A percentile compares a stretch with the other conserved stretches of the same genome.
These are phyloP conservation scores for Xylariaceae sp. DNA, from an alignment of 2,329 filamentous ascomycete genomes.

Conservation along the genomic window DNA sequence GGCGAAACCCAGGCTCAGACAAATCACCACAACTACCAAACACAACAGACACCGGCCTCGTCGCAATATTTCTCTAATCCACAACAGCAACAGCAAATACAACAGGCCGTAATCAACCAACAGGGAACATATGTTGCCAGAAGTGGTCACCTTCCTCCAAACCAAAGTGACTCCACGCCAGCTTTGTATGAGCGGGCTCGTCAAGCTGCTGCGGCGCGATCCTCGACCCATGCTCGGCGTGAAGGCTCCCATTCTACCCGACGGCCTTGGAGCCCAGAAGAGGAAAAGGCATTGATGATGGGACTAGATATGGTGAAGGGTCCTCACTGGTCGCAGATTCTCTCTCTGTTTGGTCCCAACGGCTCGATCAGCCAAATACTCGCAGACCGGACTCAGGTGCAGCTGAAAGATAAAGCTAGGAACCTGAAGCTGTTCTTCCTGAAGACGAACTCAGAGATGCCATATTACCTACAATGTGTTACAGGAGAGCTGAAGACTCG, in stretches of 20 bases:
- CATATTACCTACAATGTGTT: slow-evolving; percentile 79
- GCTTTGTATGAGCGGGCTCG: slow-evolving; percentile 54
- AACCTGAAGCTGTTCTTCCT: slow-evolving; percentile 89
- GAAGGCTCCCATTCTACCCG: slow-evolving; percentile 59
- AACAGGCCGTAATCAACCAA: slow-evolving; percentile 18
- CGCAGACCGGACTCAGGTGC: slow-evolving; percentile 84
- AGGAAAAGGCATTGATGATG: slow-evolving; percentile 85
- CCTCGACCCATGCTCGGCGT: slow-evolving; percentile 48
- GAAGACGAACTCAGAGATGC: slow-evolving; percentile 87
- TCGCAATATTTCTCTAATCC: slow-evolving; percentile 24
- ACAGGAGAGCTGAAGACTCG: slow-evolving; percentile 86
- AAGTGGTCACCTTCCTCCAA: slow-evolving; percentile 45
- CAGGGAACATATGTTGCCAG: slow-evolving; percentile 22
- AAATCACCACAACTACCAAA: slow-evolving; percentile 24
- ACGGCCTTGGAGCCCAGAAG: slow-evolving; percentile 80
- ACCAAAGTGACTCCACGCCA: slow-evolving; percentile 51
- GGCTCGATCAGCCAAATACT: slow-evolving; percentile 77
- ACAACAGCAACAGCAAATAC: slow-evolving; percentile 24
- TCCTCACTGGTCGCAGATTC: slow-evolving; percentile 88
- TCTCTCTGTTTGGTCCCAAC: slow-evolving; percentile 74
- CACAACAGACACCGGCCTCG: slow-evolving; percentile 21
- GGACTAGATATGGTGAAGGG: slow-evolving; percentile 85
- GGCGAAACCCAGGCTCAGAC: slow-evolving; percentile 21
- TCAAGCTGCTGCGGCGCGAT: slow-evolving; percentile 54
- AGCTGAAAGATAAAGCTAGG: slow-evolving; percentile 85